Base-by-base conservation (phyloP, 371 early-diverging fungal genomes). In the Mucor circinelloides region DNA sequence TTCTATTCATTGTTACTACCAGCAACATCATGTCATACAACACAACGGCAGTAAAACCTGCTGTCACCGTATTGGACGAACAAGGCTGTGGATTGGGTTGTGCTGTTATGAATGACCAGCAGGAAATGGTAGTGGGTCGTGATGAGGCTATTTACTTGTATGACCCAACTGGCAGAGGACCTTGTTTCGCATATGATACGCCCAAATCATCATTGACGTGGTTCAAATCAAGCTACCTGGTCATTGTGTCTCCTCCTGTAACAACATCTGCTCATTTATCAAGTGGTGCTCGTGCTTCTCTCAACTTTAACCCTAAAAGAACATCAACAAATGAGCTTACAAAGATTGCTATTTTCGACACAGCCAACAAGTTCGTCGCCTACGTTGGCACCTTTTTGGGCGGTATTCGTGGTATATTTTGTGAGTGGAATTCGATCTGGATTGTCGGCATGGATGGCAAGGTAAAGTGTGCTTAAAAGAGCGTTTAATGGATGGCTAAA, bases 71-170 rank as follows among this genome's bases (percentile, higher is more conserved):
- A 15, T 79, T 96, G 40, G 97, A 96, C 60, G 91, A 94, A 61
- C 92, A 92, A 58, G 95, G 95, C 0, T 91, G 93, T 65, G 93
- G 88, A 5, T 71, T 94, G 12, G 93, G 91, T 1, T 92, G 93
- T 71, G 88, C 93, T 9, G 80, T 92, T 4, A 83, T 92, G 78
- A 93, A 88, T 64, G 91, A 90, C 55, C 76, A 73, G 5, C 89
- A 90, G 54, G 94, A 95, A 48, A 88, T 97, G 76, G 88, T 93
- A 9, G 85, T 97, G 19, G 96, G 91, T 9, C 79, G 94, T 21
- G 91, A 93, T 60, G 97, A 97, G 72, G 96, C 96, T 5, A 91
- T 97, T 12, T 97, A 93, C 70, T 91, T 95, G 48, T 98, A 96
- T 76, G 93, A 89, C 54, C 83, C 91, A 0, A 95, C 96, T 9